These are phyloP conservation scores for Aurantiochytrium sp. DNA, from an alignment of 108 stramenopile species.

Conservation along the genomic window DNA sequence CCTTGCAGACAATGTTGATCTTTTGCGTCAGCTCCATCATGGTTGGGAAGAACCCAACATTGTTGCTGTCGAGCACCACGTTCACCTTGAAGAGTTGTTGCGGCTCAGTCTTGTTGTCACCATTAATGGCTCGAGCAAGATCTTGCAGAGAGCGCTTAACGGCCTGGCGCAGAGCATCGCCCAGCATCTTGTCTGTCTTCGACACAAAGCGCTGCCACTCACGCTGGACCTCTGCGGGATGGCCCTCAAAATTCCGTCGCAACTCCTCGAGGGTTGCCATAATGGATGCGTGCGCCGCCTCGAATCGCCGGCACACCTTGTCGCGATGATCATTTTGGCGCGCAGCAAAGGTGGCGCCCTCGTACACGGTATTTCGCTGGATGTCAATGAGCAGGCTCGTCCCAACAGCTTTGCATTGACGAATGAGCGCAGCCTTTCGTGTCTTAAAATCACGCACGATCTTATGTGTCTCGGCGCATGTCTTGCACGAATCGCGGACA, in stretches of 20 bases:
- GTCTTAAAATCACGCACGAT: constrained; percentile 42
- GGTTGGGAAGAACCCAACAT: constrained; percentile 51
- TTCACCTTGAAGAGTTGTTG: constrained; percentile 49
- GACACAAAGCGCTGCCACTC: constrained; percentile 43
- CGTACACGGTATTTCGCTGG: constrained; percentile 52
- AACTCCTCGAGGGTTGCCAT: constrained; percentile 34
- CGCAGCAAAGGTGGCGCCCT: constrained; percentile 41
- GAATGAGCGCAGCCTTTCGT: constrained; percentile 17
- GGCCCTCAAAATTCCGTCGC: constrained; percentile 47
- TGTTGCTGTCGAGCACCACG: constrained; percentile 43
- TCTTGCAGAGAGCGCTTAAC: constrained; percentile 53
- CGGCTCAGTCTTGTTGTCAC: constrained; percentile 55
- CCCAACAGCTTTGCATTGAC: constrained; percentile 27
- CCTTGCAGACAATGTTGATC: constrained; percentile 56
- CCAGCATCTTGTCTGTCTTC: constrained; percentile 34
- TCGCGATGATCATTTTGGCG: constrained; percentile 45
- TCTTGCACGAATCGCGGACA: constrained; percentile 46
- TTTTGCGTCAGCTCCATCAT: constrained; percentile 54
- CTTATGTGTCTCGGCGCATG: constrained; percentile 40
- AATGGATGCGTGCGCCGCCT: constrained; percentile 30
- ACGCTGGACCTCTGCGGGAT: constrained; percentile 49
- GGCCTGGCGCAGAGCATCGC: constrained; percentile 40
- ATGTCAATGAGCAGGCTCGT: constrained; percentile 37
- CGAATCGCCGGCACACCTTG: constrained; percentile 18
- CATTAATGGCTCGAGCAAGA: constrained; percentile 54